Percentiles rank a stretch among this genome's conserved stretches.
These are phyloP conservation scores for Babesia ovis DNA, from an alignment of 169 alveolate species.

Conservation along the genomic window DNA sequence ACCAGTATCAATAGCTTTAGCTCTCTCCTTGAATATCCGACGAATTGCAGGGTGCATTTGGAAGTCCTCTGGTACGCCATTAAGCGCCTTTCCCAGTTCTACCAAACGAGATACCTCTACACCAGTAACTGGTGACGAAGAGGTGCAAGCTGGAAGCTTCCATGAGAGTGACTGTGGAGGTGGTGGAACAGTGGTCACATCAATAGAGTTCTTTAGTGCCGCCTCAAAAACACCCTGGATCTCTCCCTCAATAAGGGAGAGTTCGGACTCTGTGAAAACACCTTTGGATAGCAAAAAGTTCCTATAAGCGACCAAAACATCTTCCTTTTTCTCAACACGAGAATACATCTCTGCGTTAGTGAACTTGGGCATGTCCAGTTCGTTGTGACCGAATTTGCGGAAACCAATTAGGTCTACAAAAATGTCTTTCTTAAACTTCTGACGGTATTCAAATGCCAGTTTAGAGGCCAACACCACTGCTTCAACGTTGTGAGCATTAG, in stretches of 20 bases:
- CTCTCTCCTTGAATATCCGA: slow-evolving; percentile 85
- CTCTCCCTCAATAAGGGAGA: slow-evolving; percentile 70
- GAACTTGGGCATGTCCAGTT: slow-evolving; percentile 93
- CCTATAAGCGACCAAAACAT: slow-evolving; percentile 81
- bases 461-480: slow-evolving; percentile 87
- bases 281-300: slow-evolving; percentile 80
- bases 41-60: slow-evolving; percentile 88
- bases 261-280: slow-evolving; percentile 76
- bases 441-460: slow-evolving; percentile 89
- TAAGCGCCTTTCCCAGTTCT: slow-evolving; percentile 82
- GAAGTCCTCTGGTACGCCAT: slow-evolving; percentile 84
- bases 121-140: slow-evolving; percentile 69
- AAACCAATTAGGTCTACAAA: slow-evolving; percentile 91
- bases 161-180: slow-evolving; percentile 65
- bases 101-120: slow-evolving; percentile 75
- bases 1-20: slow-evolving; percentile 79
- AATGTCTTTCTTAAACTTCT: slow-evolving; percentile 86
- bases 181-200: slow-evolving; percentile 38
- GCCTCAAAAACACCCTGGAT: slow-evolving; percentile 74
- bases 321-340: slow-evolving; percentile 79
- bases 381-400: slow-evolving; percentile 92
- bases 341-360: slow-evolving; percentile 92
- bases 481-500: slow-evolving; percentile 92
- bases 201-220: slow-evolving; percentile 81
- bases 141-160: slow-evolving; percentile 70